Evolutionary conservation across 2,329 filamentous ascomycete species (phyloP).

Genomic region (Alternaria atra): DNA sequence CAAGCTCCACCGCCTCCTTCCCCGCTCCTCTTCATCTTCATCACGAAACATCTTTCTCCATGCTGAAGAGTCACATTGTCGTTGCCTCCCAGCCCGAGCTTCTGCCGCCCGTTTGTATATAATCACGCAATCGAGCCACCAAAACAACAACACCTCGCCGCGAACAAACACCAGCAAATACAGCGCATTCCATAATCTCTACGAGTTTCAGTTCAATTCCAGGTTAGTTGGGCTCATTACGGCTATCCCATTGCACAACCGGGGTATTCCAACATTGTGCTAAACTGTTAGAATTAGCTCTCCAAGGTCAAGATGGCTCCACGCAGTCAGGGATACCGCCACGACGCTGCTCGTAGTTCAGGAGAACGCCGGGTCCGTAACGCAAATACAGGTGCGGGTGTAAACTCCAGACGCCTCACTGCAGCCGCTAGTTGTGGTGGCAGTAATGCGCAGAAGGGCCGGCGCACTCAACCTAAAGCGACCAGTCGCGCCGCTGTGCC

Average conservation of each 20-base stretch:
- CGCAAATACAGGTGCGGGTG: slow-evolving; percentile 12
- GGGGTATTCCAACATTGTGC: neutral
- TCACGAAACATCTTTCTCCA: neutral
- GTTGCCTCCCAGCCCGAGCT: slow-evolving; percentile 4
- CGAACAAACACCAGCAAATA: neutral
- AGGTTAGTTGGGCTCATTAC: neutral
- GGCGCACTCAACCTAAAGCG: neutral
- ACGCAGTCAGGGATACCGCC: neutral
- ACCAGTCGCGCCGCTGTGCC: neutral
- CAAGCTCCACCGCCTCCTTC: neutral
- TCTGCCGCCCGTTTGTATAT: slow-evolving; percentile 4
- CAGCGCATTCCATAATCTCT: neutral
- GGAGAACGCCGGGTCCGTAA: neutral
- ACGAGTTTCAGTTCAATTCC: neutral
- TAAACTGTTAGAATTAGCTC: neutral
- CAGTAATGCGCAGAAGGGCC: neutral
- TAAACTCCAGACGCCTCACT: neutral
- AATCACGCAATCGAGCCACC: slow-evolving; percentile 3
- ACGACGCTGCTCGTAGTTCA: no score
- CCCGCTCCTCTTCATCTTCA: neutral
- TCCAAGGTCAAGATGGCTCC: slow-evolving; percentile 3
- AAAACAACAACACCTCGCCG: neutral
- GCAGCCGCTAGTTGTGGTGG: neutral
- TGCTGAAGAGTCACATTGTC: slow-evolving; percentile 1
- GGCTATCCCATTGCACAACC: neutral